Evolutionary conservation across 2,329 filamentous ascomycete species (phyloP), one percentile per base, ranked within the genome.

Genomic region (Penicillium digitatum): DNA sequence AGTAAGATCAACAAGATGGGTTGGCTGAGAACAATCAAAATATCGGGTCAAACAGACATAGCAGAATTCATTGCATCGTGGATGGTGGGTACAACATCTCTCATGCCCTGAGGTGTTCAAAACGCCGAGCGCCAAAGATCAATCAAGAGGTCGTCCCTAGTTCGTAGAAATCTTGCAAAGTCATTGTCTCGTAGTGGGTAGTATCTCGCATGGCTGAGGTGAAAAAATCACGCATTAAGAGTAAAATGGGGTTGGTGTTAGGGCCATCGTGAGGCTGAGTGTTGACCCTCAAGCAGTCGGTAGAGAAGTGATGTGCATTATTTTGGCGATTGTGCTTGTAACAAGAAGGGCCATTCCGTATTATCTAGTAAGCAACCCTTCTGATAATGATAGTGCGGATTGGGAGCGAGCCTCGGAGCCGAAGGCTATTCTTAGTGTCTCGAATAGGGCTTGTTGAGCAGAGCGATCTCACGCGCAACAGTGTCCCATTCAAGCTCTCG

Each of bases 381-480:
- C 10, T 9, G 14, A 27, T 27, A 16, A 11, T 38, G 8, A 16
- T n/a, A 3, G 7, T 18, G 11, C 38, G 22, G 16, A 31, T 42
- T 16, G 3, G 20, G 7, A 10, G 16, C 22, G 3, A 20, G 26
- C 10, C 20, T 11, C 26, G 3, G 12, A 35, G 16, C 20, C 12
- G 27, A 35, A 49, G 31, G 20, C n/a, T 29, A 32, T 24, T 24
- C 29, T 49, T 57, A 62, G 37, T 71, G 77, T 73, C 88, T 80
- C 18, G 89, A 87, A 74, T 97, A 97, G 16, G 94, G 94, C 66
- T 89, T 87, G 70, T 99, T 99, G 90, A 99, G 95, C 27, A 93
- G 79, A 5, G 94, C 92, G 62, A 99, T 92, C 74, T 97, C 93
- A 62, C 91, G 82, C 7, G 90, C 82, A 58, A 97, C 88, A 45